Conservation (phyloP, 106 monocot genomes). For the Hemerocallis citrina region DNA sequence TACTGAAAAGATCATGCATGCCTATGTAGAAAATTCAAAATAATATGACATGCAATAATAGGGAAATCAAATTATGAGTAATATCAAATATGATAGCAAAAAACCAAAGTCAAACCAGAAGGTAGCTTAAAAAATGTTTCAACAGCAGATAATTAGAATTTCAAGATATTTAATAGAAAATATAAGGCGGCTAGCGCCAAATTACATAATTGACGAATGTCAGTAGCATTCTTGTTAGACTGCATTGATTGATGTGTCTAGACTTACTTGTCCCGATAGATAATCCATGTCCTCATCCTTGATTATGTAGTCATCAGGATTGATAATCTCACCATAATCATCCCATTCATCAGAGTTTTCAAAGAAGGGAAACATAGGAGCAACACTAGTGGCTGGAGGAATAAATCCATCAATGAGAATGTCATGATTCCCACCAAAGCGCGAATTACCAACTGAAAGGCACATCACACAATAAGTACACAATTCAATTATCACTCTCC, state of each 20-base stretch:
- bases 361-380: slow-evolving; percentile 96
- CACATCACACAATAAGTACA: slow-evolving; percentile 10
- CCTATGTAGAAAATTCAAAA: background rate
- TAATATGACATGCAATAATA: background rate
- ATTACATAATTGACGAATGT: background rate
- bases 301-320: slow-evolving; percentile 87
- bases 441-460: slow-evolving; percentile 35
- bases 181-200: background rate
- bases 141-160: background rate
- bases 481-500: background rate
- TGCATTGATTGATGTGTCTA: background rate
- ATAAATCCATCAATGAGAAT: slow-evolving; percentile 94
- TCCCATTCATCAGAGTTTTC: slow-evolving; percentile 87
- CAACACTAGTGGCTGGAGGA: slow-evolving; percentile 72
- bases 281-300: slow-evolving; percentile 86
- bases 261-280: slow-evolving; percentile 57
- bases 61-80: background rate
- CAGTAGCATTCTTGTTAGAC: background rate
- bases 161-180: background rate
- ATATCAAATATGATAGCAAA: background rate
- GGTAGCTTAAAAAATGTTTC: background rate
- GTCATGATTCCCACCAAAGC: slow-evolving; percentile 41
- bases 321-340: slow-evolving; percentile 96
- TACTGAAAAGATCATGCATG: background rate
- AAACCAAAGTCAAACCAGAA: background rate